Evolutionary conservation across 2,329 filamentous ascomycete genomes (phyloP).

Genomic region (Cladosporium sp.): DNA sequence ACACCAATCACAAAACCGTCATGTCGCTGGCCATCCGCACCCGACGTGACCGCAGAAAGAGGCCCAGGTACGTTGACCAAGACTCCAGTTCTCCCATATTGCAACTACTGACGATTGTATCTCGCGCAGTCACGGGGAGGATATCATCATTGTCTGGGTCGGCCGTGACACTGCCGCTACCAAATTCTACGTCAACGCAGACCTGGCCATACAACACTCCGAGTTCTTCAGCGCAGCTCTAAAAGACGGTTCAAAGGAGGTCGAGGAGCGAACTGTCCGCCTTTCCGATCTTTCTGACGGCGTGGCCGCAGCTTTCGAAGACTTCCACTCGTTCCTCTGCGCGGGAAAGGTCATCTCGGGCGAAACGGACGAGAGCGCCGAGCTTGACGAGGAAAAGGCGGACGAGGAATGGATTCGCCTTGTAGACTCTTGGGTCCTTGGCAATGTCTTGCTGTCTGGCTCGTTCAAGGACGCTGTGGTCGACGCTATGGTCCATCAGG

Average conservation of each 20-base stretch:
- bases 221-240: background rate
- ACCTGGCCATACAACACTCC: background rate
- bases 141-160: background rate
- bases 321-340: background rate
- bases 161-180: background rate
- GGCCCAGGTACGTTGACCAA: background rate
- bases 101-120: background rate
- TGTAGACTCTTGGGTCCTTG: background rate
- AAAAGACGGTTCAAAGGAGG: background rate
- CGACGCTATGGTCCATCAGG: background rate
- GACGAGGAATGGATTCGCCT: background rate
- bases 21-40: background rate
- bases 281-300: background rate
- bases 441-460: background rate
- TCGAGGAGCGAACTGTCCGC: background rate
- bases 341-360: background rate
- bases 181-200: background rate
- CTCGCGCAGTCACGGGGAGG: background rate
- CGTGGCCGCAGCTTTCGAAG: background rate
- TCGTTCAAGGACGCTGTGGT: constrained; percentile 5
- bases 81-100: background rate
- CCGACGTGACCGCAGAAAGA: background rate
- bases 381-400: background rate
- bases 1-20: background rate
- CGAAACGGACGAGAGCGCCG: background rate